phyloP scores from a whole-genome alignment of 352 stramenopile species.

The Globisporangium emineosum region DNA sequence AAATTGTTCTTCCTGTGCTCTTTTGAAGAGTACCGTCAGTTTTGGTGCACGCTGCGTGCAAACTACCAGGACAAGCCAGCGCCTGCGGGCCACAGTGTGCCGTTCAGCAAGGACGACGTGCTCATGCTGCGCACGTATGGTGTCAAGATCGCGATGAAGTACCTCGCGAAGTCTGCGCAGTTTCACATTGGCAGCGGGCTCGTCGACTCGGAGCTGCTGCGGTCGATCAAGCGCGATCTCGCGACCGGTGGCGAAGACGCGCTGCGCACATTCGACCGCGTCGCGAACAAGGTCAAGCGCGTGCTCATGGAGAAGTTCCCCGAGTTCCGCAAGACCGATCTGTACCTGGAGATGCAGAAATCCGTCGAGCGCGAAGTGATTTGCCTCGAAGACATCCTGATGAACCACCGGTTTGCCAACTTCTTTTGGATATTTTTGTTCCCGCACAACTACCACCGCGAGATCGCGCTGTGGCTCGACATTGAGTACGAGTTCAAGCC shows the following conservation, averaged over 20 bases:
- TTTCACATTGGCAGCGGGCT: constrained; percentile 74
- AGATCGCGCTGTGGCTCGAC: constrained; percentile 83
- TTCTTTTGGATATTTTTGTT: constrained; percentile 90
- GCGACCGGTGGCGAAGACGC: constrained; percentile 74
- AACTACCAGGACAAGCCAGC: constrained; percentile 44
- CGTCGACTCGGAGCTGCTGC: constrained; percentile 59
- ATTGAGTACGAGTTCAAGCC: constrained; percentile 89
- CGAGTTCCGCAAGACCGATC: constrained; percentile 73
- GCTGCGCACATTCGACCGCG: constrained; percentile 72
- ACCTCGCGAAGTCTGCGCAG: constrained; percentile 68
- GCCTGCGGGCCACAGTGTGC: constrained; percentile 20
- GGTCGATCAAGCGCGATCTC: constrained; percentile 74
- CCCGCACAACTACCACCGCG: constrained; percentile 84
- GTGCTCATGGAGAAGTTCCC: constrained; percentile 79
- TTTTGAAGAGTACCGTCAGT: constrained; percentile 73
- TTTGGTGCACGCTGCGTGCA: constrained; percentile 62
- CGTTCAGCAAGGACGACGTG: constrained; percentile 82
- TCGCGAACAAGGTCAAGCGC: constrained; percentile 77
- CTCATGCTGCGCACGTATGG: constrained; percentile 82
- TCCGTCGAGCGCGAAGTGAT: constrained; percentile 80
- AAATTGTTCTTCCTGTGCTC: constrained; percentile 83
- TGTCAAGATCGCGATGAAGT: constrained; percentile 87
- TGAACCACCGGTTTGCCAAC: constrained; percentile 86
- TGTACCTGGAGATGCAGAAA: constrained; percentile 80
- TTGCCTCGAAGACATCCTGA: constrained; percentile 78